Percentiles rank a stretch among this genome's conserved stretches.
Evolutionary conservation across 768 basidiomycete species (phyloP).

Genomic region (Sporobolomyces phaffii): DNA sequence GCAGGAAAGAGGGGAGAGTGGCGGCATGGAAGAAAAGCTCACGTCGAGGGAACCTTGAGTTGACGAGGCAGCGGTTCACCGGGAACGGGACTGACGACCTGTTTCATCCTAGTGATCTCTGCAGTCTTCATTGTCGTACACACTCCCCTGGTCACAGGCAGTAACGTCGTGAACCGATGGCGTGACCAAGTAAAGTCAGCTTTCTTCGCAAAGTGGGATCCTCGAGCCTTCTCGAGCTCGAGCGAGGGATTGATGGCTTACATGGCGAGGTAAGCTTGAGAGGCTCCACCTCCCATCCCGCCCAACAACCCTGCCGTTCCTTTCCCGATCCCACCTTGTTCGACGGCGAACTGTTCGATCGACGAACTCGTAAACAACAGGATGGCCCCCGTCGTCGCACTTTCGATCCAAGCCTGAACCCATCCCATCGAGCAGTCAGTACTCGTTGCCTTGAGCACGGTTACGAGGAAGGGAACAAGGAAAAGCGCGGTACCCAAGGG

Average conservation of each 20-base stretch:
- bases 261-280: constrained; percentile 98
- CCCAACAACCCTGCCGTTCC: constrained; percentile 81
- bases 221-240: no score
- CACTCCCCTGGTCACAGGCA: constrained; percentile 52
- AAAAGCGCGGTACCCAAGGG: constrained; percentile 59
- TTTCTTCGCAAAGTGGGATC: not conserved
- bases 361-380: constrained; percentile 90
- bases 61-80: constrained; percentile 51
- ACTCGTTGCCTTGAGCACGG: not conserved
- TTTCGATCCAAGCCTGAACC: constrained; percentile 83
- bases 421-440: not conserved
- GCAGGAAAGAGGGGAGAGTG: not conserved
- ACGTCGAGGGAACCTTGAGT: constrained; percentile 58
- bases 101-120: constrained; percentile 92
- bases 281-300: constrained; percentile 93
- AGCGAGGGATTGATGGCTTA: not conserved
- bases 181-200: not conserved
- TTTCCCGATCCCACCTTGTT: constrained; percentile 64
- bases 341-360: constrained; percentile 63
- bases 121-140: constrained; percentile 99
- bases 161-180: no score
- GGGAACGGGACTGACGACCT: constrained; percentile 46
- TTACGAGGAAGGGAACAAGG: no score
- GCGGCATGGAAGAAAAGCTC: no score
- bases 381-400: constrained; percentile 92